Evolutionary conservation across 208 protist genomes (phyloP), one percentile per base, ranked within the genome.

Genomic region (Leishmania aethiopica): DNA sequence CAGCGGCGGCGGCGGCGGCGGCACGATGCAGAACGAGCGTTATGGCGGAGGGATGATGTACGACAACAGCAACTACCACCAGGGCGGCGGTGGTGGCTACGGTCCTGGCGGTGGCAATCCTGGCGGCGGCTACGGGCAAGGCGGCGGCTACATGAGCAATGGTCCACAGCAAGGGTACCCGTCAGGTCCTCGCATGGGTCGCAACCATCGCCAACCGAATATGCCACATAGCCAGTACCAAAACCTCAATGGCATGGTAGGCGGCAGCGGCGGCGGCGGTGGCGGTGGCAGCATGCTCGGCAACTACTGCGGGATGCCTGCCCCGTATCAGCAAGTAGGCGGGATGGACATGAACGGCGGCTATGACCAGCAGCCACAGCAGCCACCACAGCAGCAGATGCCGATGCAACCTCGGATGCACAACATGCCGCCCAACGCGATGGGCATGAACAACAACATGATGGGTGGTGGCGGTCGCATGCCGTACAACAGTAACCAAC

Each of bases 371-470:
- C 57, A 59, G 35, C 77, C 75, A 60, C 79, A 85, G 70, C 57
- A 59, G 47, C 77, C 75, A 60, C 79, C 77, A 53, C 84, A 71
- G 77, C 85, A 75, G 76, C 74, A 79, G 59, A 81, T 81, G 77
- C 69, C 51, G 59, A 81, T 85, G 66, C 77, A 62, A 60, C 74
- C 25, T 42, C 80, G 40, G 45, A 75, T 83, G 76, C 79, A 77
- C n/a, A 35, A 47, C 49, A 78, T 62, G 49, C 47, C 59, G 28
- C 53, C 37, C 6, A 71, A 78, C 57, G 47, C 70, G 67, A 71
- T 80, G 74, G 62, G 79, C 64, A 84, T 86, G 83, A 84, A 82
- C 75, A 82, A 80, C 55, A 81, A 71, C 78, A 64, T 53, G 66
- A 86, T 82, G 76, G n/a, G 62, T 22, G 40, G 55, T 22, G 76